Evolutionary conservation across 306 rosid genomes (phyloP).

Genomic region (Neltuma alba): DNA sequence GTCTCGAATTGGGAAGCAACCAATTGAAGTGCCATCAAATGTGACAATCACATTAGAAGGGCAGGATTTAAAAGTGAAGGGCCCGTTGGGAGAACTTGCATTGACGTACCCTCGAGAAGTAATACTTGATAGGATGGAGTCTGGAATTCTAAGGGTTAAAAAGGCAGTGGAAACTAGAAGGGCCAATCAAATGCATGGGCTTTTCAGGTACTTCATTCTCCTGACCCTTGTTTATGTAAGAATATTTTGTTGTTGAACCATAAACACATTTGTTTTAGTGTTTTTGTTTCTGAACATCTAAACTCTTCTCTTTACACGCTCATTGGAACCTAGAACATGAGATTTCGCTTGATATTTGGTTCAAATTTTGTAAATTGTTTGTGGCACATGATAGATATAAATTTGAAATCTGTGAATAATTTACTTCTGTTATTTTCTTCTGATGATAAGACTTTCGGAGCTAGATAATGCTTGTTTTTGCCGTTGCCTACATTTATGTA

Average conservation of each 20-base stretch:
- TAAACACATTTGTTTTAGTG: background rate
- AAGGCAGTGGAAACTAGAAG: constrained; percentile 82
- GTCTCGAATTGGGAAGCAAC: constrained; percentile 92
- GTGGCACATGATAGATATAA: constrained; percentile 9
- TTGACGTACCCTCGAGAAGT: constrained; percentile 82
- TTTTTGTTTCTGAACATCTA: background rate
- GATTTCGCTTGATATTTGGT: background rate
- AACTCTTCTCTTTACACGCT: constrained; percentile 4
- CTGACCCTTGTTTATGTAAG: background rate
- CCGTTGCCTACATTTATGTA: background rate
- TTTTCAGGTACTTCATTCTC: constrained; percentile 71
- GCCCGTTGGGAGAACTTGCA: constrained; percentile 88
- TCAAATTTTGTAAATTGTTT: constrained; percentile 3
- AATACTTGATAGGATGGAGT: constrained; percentile 61
- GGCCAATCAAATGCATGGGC: constrained; percentile 96
- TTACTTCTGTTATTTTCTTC: constrained; percentile 18
- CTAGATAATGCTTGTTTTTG: constrained; percentile 8
- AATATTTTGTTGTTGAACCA: background rate
- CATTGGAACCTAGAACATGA: background rate
- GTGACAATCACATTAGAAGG: constrained; percentile 79
- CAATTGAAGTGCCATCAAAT: constrained; percentile 69
- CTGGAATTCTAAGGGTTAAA: constrained; percentile 58
- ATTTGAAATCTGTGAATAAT: constrained; percentile 7
- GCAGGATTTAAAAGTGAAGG: constrained; percentile 73
- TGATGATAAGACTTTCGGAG: constrained; percentile 8